Conservation (phyloP, 208 protist genomes). For the Balamuthia mandrillaris region DNA sequence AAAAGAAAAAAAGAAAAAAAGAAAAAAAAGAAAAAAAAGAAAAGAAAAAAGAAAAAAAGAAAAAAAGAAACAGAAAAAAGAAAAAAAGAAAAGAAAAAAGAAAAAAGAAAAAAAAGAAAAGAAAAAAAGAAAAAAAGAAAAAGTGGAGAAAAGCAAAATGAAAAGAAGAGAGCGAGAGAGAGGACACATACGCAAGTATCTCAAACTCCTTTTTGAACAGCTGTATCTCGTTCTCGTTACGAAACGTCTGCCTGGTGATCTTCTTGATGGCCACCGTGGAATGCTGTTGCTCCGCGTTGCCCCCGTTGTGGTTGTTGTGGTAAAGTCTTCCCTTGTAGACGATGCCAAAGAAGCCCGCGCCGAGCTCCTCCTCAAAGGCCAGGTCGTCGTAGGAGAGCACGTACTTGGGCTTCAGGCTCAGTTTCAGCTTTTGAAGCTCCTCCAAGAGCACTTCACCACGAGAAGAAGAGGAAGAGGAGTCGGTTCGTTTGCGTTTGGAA, state of each 20-base stretch:
- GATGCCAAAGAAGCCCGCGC: conserved; percentile 1
- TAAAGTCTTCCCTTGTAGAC: neutral
- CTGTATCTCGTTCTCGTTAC: neutral
- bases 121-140: neutral
- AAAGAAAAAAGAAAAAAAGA: neutral
- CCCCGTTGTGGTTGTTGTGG: neutral
- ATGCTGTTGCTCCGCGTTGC: neutral
- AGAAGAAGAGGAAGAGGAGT: too few relatives aligned
- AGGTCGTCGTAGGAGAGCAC: neutral
- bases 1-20: neutral
- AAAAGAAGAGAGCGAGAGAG: neutral
- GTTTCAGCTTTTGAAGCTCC: too few relatives aligned
- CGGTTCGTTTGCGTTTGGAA: too few relatives aligned
- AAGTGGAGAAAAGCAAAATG: neutral
- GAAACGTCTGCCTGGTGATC: neutral
- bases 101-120: neutral
- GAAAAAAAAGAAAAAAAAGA: conserved; percentile 5
- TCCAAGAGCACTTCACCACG: too few relatives aligned
- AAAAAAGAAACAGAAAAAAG: neutral
- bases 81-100: conserved; percentile 11
- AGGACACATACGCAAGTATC: neutral
- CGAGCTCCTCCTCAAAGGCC: neutral
- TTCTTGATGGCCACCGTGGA: neutral
- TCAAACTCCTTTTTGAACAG: conserved; percentile 26
- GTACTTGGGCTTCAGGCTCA: too few relatives aligned